Percentiles rank a stretch among this genome's conserved stretches.
These are phyloP conservation scores for Porpolomopsis calyptriformis DNA, from an alignment of 768 basidiomycete species.

Conservation along the genomic window DNA sequence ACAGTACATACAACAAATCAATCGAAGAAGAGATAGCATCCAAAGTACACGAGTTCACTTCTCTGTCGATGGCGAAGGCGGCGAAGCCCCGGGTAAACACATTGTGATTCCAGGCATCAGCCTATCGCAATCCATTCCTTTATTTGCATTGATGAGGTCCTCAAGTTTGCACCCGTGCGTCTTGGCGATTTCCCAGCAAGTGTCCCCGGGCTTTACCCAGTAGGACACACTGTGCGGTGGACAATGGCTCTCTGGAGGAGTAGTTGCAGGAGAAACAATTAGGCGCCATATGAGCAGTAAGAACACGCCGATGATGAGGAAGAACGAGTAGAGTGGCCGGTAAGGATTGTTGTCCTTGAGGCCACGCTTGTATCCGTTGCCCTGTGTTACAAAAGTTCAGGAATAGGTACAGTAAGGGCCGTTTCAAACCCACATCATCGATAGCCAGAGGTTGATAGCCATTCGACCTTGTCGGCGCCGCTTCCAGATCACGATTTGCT, in stretches of 20 bases:
- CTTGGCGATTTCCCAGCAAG: constrained; percentile 54
- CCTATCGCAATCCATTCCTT: constrained; percentile 41
- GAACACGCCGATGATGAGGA: constrained; percentile 54
- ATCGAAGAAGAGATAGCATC: background rate
- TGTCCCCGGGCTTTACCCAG: constrained; percentile 46
- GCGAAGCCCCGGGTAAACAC: constrained; percentile 36
- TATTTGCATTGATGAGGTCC: constrained; percentile 41
- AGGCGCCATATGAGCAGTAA: constrained; percentile 58
- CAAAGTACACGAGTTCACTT: background rate
- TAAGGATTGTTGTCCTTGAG: constrained; percentile 34
- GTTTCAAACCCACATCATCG: constrained; percentile 35
- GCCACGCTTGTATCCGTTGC: constrained; percentile 23
- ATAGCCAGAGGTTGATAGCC: constrained; percentile 46
- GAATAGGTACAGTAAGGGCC: background rate
- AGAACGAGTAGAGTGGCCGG: constrained; percentile 59
- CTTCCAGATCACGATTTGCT: constrained; percentile 40
- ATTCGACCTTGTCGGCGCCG: constrained; percentile 34
- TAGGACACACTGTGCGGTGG: constrained; percentile 34
- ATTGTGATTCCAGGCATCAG: constrained; percentile 50
- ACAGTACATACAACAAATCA: no score
- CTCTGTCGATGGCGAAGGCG: background rate
- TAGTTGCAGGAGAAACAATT: constrained; percentile 33
- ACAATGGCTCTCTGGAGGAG: constrained; percentile 25
- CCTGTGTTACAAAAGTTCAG: constrained; percentile 3
- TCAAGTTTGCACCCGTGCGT: constrained; percentile 40